Evolutionary conservation across 2,329 filamentous ascomycete species (phyloP), one percentile per base, ranked within the genome.

Genomic region (Paraconiothyrium brasiliense): DNA sequence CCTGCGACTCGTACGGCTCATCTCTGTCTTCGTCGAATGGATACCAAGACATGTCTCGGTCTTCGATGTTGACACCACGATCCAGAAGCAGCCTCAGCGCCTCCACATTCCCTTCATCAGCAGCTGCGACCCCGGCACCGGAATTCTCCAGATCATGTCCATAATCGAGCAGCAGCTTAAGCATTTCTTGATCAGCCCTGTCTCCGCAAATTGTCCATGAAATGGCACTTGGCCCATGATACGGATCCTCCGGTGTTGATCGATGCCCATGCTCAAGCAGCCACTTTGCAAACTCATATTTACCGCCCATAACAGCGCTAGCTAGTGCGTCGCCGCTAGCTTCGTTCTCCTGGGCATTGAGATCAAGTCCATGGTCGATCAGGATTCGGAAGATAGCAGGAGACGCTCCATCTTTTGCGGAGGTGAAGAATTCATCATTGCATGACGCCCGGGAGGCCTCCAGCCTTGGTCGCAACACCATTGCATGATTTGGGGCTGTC

Each of bases 401-500:
- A 55, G 35, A 59, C 4, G 41, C 41, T 3, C 51, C 46, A 30
- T 11, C 7, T 14, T 30, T 30, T 22, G 48, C 50, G 32, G 22
- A 22, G 32, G 49, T 4, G 44, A 57, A 49, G 35, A 62, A 59
- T 1, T 39, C n/a, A 37, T 32, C 37, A 32, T 62, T 62, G 50
- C 55, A 57, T 24, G 56, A 50, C 39, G 43, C 47, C 22, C 32
- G 41, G 56, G 57, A 44, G 48, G 60, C 37, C n/a, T 46, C 60
- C 57, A 62, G 41, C 56, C 60, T 62, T 56, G 41, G n/a, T 32
- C 22, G 46, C 32, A 62, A 46, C 60, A 62, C 60, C 60, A 56
- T 35, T 60, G 32, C 41, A 62, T 22, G 52, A 62, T 47, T 27
- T 4, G n/a, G 14, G 60, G 49, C 22, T 62, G 57, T 8, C 13